Base-by-base conservation (phyloP, 768 basidiomycete species). In the Naganishia kalamii region DNA sequence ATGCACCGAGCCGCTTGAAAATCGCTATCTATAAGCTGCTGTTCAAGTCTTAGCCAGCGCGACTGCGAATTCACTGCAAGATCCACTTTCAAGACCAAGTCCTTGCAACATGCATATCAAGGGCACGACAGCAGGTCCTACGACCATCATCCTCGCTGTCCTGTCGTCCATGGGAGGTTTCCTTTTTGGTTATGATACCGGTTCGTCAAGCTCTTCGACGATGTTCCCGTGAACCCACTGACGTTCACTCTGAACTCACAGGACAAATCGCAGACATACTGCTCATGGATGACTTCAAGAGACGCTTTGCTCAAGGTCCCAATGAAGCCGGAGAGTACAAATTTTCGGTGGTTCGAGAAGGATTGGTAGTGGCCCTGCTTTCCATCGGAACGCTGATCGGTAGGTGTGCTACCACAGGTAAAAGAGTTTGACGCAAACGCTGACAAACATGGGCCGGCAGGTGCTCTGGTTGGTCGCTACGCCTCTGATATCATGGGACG, bases 261-360 rank as follows among this genome's bases (percentile, higher is more conserved):
- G 87, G 87, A 27, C 88, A 89, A 75, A 89, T 90, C 68, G 85
- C 85, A 59, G 86, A 87, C 73, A 87, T 90, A 69, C 79, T 88
- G 29, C 78, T 88, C 75, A 88, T 89, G 86, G n/a, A 41, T 2
- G 70, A 70, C 50, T 70, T 70, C 48, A 27, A 69, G 15, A 29
- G 67, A 17, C 84, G 87, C 15, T 88, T 90, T 71, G 86, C 82
- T 1, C 76, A 78, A 17, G 86, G 63, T 74, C 5, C 60, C 1
- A 74, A 78, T 11, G 80, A 79, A 51, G 75, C 72, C 2, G 69
- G 72, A 7, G 80, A 81, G 1, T 87, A 86, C 73, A 65, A 76
- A 17, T 88, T 87, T 74, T 78, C 81, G 30, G 81, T 74, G 19
- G 84, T 85, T 3, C 81, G 86, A 11, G 68, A 71, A 52, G 78